Percentiles rank a stretch among this genome's conserved stretches.
Evolutionary conservation across 345 rosid species (phyloP).

Genomic region (Eucalyptus virginea): DNA sequence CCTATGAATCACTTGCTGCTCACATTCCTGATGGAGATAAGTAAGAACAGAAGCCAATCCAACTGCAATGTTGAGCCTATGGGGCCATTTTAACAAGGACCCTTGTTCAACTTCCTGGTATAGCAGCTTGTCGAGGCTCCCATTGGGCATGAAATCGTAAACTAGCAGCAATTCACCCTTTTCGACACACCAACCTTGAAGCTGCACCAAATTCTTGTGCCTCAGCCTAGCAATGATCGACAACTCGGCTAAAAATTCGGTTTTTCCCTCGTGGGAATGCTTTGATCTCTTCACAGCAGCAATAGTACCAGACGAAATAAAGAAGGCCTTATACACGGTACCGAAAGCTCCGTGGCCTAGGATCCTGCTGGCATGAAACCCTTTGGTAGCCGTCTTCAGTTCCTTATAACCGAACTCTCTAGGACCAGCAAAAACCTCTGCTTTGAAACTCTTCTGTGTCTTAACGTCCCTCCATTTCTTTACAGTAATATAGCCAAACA

Average conservation of each 20-base stretch:
- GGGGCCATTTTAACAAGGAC: constrained; percentile 42
- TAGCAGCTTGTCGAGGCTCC: constrained; percentile 78
- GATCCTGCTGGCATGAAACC: constrained; percentile 76
- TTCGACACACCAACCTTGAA: constrained; percentile 93
- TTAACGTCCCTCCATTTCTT: constrained; percentile 47
- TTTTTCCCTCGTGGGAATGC: constrained; percentile 71
- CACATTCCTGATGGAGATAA: constrained; percentile 91
- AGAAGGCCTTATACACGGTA: constrained; percentile 71
- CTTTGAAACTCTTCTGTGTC: constrained; percentile 38
- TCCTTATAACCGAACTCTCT: constrained; percentile 71
- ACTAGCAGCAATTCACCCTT: constrained; percentile 81
- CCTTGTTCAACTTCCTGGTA: constrained; percentile 46
- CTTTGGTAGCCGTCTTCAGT: constrained; percentile 60
- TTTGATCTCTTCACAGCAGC: constrained; percentile 87
- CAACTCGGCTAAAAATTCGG: constrained; percentile 80
- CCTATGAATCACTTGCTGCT: constrained; percentile 88
- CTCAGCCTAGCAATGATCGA: constrained; percentile 83
- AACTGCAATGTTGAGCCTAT: constrained; percentile 57
- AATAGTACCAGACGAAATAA: constrained; percentile 35
- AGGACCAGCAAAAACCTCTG: constrained; percentile 64
- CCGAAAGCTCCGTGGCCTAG: constrained; percentile 88
- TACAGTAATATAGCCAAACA: constrained; percentile 53
- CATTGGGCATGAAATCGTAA: constrained; percentile 88
- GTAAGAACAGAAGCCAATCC: constrained; percentile 77
- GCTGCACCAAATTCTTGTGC: constrained; percentile 84